phyloP scores from a whole-genome alignment of 2,329 filamentous ascomycete species.

The Ascocoryne sarcoides region DNA sequence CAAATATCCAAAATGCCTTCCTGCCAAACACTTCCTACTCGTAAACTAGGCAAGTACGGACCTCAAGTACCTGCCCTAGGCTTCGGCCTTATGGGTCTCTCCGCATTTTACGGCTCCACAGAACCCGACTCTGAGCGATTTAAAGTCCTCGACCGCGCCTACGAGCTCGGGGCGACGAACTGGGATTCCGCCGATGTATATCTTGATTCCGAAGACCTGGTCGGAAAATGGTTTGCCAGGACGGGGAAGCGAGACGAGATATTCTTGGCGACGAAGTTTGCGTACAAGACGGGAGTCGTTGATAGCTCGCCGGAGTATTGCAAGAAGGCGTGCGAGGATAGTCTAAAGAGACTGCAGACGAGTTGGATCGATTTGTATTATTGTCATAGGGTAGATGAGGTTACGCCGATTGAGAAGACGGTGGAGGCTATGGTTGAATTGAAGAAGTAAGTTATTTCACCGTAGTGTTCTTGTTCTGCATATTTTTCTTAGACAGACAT shows the following conservation, averaged over 20 bases:
- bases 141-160: not conserved
- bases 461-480: not conserved
- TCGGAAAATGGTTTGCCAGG: constrained; percentile 40
- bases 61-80: not conserved
- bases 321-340: constrained; percentile 33
- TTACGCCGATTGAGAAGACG: constrained; percentile 36
- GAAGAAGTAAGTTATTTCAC: constrained; percentile 22
- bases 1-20: too few relatives aligned
- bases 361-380: constrained; percentile 32
- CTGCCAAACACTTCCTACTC: not conserved
- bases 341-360: constrained; percentile 33
- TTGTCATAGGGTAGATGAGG: constrained; percentile 32
- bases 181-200: not conserved
- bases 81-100: not conserved
- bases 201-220: constrained; percentile 31
- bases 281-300: constrained; percentile 17
- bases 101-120: not conserved
- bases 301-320: constrained; percentile 32
- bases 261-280: constrained; percentile 46
- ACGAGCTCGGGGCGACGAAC: not conserved
- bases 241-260: constrained; percentile 38
- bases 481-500: too few relatives aligned
- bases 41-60: not conserved
- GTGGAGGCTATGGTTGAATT: constrained; percentile 33
- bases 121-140: not conserved